Percentiles rank a stretch among this genome's conserved stretches.
phyloP scores from a whole-genome alignment of 2,329 filamentous ascomycete species.

The Ramularia endophylla region DNA sequence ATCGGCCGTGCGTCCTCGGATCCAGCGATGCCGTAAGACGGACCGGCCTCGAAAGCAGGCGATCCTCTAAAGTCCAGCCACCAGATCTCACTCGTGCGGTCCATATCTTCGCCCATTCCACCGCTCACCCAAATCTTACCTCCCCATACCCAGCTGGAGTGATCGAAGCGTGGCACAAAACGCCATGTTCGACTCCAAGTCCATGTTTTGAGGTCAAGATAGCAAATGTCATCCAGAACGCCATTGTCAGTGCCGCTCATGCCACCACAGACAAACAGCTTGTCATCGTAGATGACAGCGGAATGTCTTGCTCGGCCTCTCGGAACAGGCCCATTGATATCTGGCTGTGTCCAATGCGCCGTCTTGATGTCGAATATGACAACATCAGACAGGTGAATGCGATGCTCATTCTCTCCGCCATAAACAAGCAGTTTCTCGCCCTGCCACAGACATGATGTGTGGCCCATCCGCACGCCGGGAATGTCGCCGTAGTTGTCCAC shows the following conservation, averaged over 20 bases:
- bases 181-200: constrained; percentile 96
- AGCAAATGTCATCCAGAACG: constrained; percentile 93
- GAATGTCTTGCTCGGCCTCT: constrained; percentile 90
- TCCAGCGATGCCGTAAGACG: constrained; percentile 25
- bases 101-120: constrained; percentile 91
- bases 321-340: constrained; percentile 76
- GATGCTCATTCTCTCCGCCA: constrained; percentile 95
- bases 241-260: constrained; percentile 89
- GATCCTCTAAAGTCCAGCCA: constrained; percentile 93
- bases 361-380: constrained; percentile 94
- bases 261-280: constrained; percentile 92
- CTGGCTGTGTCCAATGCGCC: constrained; percentile 90
- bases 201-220: constrained; percentile 92
- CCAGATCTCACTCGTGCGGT: constrained; percentile 92
- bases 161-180: constrained; percentile 91
- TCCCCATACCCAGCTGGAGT: constrained; percentile 88
- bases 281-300: constrained; percentile 91
- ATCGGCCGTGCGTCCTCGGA: constrained; percentile 30
- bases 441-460: constrained; percentile 90
- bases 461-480: constrained; percentile 96
- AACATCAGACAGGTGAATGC: constrained; percentile 89
- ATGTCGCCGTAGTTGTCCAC: constrained; percentile 99
- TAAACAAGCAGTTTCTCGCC: constrained; percentile 95
- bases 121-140: constrained; percentile 96
- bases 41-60: constrained; percentile 60